Conservation (phyloP, 345 rosid genomes). For the Diplotaxis tenuifolia region DNA sequence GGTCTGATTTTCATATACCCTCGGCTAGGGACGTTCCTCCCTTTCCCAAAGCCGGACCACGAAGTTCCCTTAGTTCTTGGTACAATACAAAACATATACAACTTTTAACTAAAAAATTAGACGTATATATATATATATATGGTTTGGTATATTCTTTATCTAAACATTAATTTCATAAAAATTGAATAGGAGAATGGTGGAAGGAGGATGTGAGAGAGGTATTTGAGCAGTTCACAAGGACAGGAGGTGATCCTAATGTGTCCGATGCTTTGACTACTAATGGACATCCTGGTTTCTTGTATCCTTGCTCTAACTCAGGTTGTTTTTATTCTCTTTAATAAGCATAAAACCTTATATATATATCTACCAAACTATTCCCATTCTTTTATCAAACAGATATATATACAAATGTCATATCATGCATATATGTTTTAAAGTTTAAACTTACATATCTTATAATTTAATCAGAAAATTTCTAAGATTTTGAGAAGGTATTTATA, state of each 20-base stretch:
- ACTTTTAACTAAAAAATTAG: not conserved
- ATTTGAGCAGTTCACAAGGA: not conserved
- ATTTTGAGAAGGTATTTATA: no score
- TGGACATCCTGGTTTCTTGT: constrained; percentile 49
- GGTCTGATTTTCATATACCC: constrained; percentile 40
- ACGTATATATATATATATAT: not conserved
- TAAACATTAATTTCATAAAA: not conserved
- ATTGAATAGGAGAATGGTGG: constrained; percentile 45
- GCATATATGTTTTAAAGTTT: no score
- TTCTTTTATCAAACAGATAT: no score
- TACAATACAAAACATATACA: not conserved
- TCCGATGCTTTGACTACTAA: constrained; percentile 54
- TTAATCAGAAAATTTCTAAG: no score
- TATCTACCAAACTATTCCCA: not conserved
- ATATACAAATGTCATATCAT: no score
- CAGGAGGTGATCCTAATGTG: constrained; percentile 36
- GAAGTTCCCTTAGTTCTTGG: constrained; percentile 36
- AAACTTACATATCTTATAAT: no score
- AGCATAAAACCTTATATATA: not conserved
- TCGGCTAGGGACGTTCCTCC: not conserved
- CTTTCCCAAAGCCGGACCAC: constrained; percentile 34
- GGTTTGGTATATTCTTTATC: not conserved
- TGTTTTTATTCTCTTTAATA: not conserved
- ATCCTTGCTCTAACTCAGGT: constrained; percentile 41
- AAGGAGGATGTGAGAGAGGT: constrained; percentile 36